Base-by-base conservation (phyloP, 495 filamentous ascomycete species). In the Penicillium ochrochloron region DNA sequence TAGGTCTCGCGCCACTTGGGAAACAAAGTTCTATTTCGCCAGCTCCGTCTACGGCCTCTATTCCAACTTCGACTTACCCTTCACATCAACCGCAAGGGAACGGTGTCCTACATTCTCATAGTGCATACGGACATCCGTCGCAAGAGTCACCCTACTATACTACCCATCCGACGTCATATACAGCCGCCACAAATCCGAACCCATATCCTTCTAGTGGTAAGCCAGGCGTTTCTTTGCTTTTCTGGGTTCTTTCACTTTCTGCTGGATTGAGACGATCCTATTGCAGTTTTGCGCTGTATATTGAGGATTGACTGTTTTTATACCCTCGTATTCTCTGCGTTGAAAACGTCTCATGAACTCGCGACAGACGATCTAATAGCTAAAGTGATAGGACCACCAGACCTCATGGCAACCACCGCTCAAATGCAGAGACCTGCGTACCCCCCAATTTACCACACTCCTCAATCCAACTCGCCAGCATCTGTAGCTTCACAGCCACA, bases 391-490 rank as follows among this genome's bases (percentile, higher is more conserved):
- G 91, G 93, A 73, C 90, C 86, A 55, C 85, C 90, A 78, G 94
- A 97, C 66, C 89, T 94, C 80, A 98, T 98, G 95, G 94, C 95
- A 63, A 87, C 94, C 57, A 71, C 78, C 42, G 88, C 94, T 66
- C 90, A 91, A 72, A 94, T 97, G 88, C 90, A 90, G 73, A 85
- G 88, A 60, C 83, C 83, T 34, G 12, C 53, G 55, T 97, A 94
- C 66, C 94, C 94, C 27, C 92, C 94, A 31, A 97, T 97, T 64
- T 97, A 99, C 71, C 92, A 97, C 72, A 97, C 94, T 3, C 93
- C 94, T 17, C 93, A 97, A 80, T 97, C 93, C 29, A 96, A 93
- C 76, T 97, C 95, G 25, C 95, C 95, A 39, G 91, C 92, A n/a
- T 97, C 95, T 61, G 93, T 97, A 64, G 90, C 94, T 59, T 97